Percentiles rank a stretch among this genome's conserved stretches.
Conservation (phyloP, 2,329 filamentous ascomycete species). For the Grosmannia huntii region DNA sequence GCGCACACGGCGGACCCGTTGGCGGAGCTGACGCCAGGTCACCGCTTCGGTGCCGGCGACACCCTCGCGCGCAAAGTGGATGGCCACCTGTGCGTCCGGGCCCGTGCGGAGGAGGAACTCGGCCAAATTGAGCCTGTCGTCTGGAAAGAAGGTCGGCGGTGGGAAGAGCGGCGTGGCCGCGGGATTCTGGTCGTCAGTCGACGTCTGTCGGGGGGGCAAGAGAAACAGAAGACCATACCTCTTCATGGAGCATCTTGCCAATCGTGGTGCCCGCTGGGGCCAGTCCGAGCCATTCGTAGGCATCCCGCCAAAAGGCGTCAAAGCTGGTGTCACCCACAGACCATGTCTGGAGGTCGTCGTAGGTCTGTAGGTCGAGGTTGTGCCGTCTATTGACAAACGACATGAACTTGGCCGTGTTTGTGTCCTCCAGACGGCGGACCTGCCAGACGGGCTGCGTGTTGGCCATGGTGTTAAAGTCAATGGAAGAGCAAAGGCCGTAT, state of each 20-base stretch:
- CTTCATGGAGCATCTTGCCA: neutral
- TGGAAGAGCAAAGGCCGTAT: neutral
- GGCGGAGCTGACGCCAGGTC: conserved; percentile 2
- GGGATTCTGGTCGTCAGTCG: neutral
- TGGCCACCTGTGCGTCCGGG: conserved; percentile 23
- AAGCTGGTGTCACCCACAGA: conserved; percentile 1
- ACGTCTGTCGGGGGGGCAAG: neutral
- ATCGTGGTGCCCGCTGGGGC: neutral
- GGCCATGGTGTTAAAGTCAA: neutral
- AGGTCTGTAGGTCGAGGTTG: neutral
- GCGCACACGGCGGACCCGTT: conserved; percentile 1
- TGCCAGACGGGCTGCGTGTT: neutral
- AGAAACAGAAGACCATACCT: neutral
- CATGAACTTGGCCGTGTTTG: conserved; percentile 4
- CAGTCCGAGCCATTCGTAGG: conserved; percentile 3
- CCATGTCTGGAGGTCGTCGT: conserved; percentile 6
- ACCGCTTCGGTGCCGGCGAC: conserved; percentile 22
- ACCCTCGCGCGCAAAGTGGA: conserved; percentile 36
- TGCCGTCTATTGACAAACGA: conserved; percentile 1
- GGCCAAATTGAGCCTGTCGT: conserved; percentile 4
- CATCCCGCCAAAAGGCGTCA: conserved; percentile 4
- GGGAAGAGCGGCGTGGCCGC: neutral
- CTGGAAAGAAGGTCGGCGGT: conserved; percentile 6
- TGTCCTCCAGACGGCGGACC: neutral
- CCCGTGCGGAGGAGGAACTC: conserved; percentile 4